phyloP scores from a whole-genome alignment of 208 protist species.

The Leishmania gerbilli region DNA sequence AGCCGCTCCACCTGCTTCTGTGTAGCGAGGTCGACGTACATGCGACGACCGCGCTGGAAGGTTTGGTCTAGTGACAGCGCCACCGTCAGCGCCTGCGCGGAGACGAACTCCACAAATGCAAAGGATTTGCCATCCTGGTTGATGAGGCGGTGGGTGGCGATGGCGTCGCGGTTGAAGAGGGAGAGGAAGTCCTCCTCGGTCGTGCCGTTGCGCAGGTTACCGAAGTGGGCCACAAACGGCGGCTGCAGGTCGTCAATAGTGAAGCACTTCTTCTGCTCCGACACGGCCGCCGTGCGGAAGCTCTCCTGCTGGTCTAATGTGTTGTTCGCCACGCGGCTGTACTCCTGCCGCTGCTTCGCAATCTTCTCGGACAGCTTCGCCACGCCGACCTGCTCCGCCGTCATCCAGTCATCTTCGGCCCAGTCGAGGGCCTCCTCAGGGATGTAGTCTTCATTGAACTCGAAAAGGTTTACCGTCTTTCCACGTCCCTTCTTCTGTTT shows the following conservation, averaged over 20 bases:
- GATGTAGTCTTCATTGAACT: constrained; percentile 83
- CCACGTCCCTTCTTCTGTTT: constrained; percentile 77
- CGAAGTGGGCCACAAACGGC: constrained; percentile 82
- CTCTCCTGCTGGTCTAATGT: constrained; percentile 51
- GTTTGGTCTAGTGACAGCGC: constrained; percentile 70
- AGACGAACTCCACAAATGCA: constrained; percentile 86
- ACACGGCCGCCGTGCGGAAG: constrained; percentile 54
- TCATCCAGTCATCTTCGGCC: constrained; percentile 67
- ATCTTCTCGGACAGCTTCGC: constrained; percentile 61
- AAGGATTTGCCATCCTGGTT: constrained; percentile 82
- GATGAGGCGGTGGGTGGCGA: constrained; percentile 71
- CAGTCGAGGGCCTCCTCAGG: constrained; percentile 79
- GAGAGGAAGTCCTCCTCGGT: constrained; percentile 77
- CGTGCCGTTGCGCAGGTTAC: constrained; percentile 84
- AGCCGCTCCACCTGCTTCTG: constrained; percentile 80
- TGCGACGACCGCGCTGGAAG: constrained; percentile 59
- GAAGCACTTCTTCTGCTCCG: constrained; percentile 23
- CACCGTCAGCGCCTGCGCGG: constrained; percentile 58
- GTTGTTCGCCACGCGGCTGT: constrained; percentile 73
- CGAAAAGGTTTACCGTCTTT: constrained; percentile 78
- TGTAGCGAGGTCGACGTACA: constrained; percentile 85
- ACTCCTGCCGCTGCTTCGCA: constrained; percentile 50
- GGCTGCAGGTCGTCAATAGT: constrained; percentile 59
- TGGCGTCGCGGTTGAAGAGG: constrained; percentile 58
- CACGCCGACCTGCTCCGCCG: constrained; percentile 58